Base-by-base conservation (phyloP, 305 asterid genomes). In the Lippia alba region DNA sequence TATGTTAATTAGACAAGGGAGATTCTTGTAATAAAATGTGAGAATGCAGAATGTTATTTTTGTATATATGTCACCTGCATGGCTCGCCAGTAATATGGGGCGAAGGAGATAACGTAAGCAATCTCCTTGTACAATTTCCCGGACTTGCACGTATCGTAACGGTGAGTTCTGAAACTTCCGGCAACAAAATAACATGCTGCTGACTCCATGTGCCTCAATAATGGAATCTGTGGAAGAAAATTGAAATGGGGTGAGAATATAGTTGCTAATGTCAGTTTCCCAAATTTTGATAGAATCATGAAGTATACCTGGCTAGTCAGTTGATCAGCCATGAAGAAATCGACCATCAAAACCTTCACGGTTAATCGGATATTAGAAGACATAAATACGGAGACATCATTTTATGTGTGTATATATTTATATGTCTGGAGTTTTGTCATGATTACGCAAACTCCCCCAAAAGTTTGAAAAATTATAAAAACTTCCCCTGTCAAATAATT, bases 311-410 rank as follows among this genome's bases (percentile, higher is more conserved):
- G 97, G 72, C 99, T 94, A 15, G 99, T 94, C 1, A 94, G 88
- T 70, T 94, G 99, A 80, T 94, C 97, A 50, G 98, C 99, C 99
- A 94, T 94, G 90, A 91, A 91, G 77, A 94, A 90, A 40, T 94
- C 98, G 3, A 87, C 98, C 96, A 94, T 39, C 86, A 90, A 67
- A 61, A 91, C 97, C 97, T 91, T 82, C 39, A 64, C 7, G 17
- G 51, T 60, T 66, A 32, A 56, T 41, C n/a, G n/a, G n/a, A 61
- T 8, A 61, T 2, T 49, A 15, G 3, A 49, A 14, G 19, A 5
- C 6, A 3, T 44, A 44, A 44, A 44, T 44, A 8, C 0, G 41
- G 41, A 36, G 30, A 39, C 10, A 39, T 3, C 14, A 11, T 44
- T 44, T 6, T 44, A 8, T 44, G 12, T 44, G 9, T 36, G 41